Base-by-base conservation (phyloP, 2,329 filamentous ascomycete genomes). In the Pyrenophora teres region DNA sequence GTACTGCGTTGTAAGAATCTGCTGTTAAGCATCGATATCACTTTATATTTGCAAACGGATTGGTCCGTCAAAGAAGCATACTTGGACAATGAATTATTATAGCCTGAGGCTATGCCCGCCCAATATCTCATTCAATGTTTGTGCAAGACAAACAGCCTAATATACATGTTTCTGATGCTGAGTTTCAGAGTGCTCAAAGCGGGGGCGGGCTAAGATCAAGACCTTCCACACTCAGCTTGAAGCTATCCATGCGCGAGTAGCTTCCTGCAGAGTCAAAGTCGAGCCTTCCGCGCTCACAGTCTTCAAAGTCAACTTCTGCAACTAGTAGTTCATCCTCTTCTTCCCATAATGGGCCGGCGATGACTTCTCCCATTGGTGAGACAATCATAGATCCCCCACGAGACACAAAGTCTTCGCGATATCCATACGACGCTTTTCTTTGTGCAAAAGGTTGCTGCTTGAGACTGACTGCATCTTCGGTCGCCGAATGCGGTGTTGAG, bases 211-310 rank as follows among this genome's bases (percentile, higher is more conserved):
- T 78, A 40, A 87, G 62, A 65, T 86, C 83, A 61, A 87, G 61
- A 0, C 84, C 84, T 44, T 85, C 79, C 3, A 87, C 84, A 0
- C 74, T 81, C 48, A 87, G 67, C 58, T 80, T 79, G 66, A 87
- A 87, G 13, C 82, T 77, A 68, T 87, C 86, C 56, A 82, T 88
- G 70, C 91, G 82, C 2, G 90, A 92, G 73, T 96, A 96, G 68
- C 88, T 92, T 0, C 92, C 92, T 2, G 85, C 90, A 32, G 90
- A 86, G 76, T 96, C 92, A 40, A 96, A 72, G 71, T 96, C 92
- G 59, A 96, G 71, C 45, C 90, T 79, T 0, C 92, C 92, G 8
- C 90, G 81, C 60, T 92, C 83, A 63, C 92, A 96, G 60, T 96
- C 91, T 40, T 95, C 89, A 65, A 97, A 87, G 67, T 97, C 91